Percentiles rank a stretch among this genome's conserved stretches.
Conservation (phyloP, 1,284 basidiomycete genomes). For the Irpex sp. region DNA sequence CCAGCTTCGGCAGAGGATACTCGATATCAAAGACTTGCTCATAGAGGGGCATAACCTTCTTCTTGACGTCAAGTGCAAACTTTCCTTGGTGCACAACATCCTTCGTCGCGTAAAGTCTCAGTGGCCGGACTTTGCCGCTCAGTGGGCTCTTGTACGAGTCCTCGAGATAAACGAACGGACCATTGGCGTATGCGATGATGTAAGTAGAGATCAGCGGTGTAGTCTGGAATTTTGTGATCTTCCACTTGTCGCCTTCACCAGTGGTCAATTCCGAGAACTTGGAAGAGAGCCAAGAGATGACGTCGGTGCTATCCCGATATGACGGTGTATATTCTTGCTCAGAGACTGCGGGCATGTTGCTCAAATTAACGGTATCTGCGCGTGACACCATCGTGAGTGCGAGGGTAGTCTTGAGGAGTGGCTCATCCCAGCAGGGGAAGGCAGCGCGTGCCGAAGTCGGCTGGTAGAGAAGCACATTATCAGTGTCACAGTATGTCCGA, state of each 20-base stretch:
- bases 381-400: conserved; percentile 81
- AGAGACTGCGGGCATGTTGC: conserved; percentile 80
- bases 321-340: conserved; percentile 36
- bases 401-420: conserved; percentile 87
- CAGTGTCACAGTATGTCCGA: too few relatives aligned
- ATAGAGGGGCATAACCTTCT: conserved; percentile 84
- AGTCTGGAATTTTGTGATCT: conserved; percentile 73
- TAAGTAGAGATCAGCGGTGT: conserved; percentile 88
- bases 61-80: conserved; percentile 87
- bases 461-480: conserved; percentile 33
- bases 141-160: conserved; percentile 78
- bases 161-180: conserved; percentile 72
- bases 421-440: conserved; percentile 93
- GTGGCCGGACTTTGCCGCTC: conserved; percentile 76
- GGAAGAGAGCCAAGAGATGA: conserved; percentile 20
- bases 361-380: conserved; percentile 68
- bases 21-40: conserved; percentile 90
- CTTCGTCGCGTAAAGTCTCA: conserved; percentile 85
- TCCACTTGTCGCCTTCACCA: conserved; percentile 53
- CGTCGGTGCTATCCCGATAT: conserved; percentile 9
- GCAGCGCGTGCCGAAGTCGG: conserved; percentile 82
- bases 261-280: conserved; percentile 18
- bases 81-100: conserved; percentile 81
- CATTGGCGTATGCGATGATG: conserved; percentile 89
- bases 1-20: conserved; percentile 90